Percentiles rank a stretch among this genome's conserved stretches.
Conservation (phyloP, 495 filamentous ascomycete genomes). For the Penicillium tannophilum region DNA sequence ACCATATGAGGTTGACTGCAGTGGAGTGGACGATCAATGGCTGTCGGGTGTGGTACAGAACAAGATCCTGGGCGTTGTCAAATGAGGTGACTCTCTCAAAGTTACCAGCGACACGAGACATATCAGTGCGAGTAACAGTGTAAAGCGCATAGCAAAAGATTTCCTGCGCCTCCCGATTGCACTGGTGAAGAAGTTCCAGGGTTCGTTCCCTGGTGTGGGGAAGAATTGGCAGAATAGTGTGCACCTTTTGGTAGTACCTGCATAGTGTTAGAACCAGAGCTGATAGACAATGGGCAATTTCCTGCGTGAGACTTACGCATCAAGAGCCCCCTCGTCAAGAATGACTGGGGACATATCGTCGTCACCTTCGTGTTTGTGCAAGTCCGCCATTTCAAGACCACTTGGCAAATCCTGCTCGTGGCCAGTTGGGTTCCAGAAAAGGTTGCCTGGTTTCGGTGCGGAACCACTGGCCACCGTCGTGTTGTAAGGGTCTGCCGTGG, state of each 20-base stretch:
- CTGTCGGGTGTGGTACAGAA: conserved; percentile 58
- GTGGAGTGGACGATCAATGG: conserved; percentile 40
- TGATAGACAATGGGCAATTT: not conserved
- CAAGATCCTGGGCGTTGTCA: conserved; percentile 47
- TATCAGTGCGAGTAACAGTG: conserved; percentile 43
- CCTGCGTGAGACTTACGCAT: conserved; percentile 34
- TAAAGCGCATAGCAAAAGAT: conserved; percentile 73
- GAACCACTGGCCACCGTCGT: conserved; percentile 30
- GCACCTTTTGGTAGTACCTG: conserved; percentile 72
- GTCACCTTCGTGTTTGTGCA: conserved; percentile 39
- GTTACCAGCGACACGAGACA: conserved; percentile 36
- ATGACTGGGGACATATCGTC: conserved; percentile 44
- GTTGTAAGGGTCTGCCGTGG: conserved; percentile 49
- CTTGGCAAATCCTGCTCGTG: conserved; percentile 40
- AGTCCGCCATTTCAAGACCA: conserved; percentile 40
- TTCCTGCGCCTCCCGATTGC: conserved; percentile 62
- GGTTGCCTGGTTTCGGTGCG: conserved; percentile 40
- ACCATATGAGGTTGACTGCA: conserved; percentile 43
- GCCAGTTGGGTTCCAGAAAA: conserved; percentile 41
- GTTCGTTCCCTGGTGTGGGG: conserved; percentile 65
- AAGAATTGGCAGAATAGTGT: conserved; percentile 74
- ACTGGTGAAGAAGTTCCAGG: conserved; percentile 60
- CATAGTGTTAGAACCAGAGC: conserved; percentile 21
- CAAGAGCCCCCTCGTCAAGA: conserved; percentile 48
- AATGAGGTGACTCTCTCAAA: conserved; percentile 47